Conservation (phyloP, 192 early-diverging fungal genomes). For the Podila verticillata region DNA sequence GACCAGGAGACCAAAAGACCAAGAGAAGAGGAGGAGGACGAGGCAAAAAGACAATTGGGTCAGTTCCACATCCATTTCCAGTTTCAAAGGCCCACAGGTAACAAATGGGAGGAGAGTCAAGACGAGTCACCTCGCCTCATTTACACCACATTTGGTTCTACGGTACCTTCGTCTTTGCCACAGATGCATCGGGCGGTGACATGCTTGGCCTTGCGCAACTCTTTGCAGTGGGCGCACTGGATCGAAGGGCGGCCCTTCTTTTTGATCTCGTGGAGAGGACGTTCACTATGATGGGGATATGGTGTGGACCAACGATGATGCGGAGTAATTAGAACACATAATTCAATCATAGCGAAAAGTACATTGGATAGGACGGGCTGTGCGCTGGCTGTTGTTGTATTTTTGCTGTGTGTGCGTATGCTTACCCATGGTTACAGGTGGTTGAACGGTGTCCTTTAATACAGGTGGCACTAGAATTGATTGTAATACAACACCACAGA, state of each 20-base stretch:
- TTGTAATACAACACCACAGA: neutral
- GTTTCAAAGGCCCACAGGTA: too few relatives aligned
- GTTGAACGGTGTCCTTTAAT: constrained; percentile 68
- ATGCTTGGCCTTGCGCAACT: constrained; percentile 70
- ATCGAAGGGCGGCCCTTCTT: constrained; percentile 78
- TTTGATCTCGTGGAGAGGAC: constrained; percentile 67
- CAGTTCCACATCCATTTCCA: too few relatives aligned
- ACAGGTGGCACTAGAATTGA: constrained; percentile 53
- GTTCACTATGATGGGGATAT: constrained; percentile 35
- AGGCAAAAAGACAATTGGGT: too few relatives aligned
- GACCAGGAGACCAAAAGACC: too few relatives aligned
- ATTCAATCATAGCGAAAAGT: neutral
- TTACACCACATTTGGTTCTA: neutral
- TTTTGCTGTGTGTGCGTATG: neutral
- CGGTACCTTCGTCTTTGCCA: constrained; percentile 49
- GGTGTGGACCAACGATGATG: neutral
- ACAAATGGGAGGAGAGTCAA: neutral
- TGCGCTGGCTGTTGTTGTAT: neutral
- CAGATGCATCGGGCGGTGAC: constrained; percentile 79
- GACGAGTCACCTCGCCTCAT: too few relatives aligned
- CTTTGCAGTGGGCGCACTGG: constrained; percentile 78
- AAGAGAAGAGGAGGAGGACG: too few relatives aligned
- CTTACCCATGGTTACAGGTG: constrained; percentile 59
- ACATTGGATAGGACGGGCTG: neutral
- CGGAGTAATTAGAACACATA: neutral